Evolutionary conservation across 2,329 filamentous ascomycete genomes (phyloP).

Genomic region (Exophiala mesophila): DNA sequence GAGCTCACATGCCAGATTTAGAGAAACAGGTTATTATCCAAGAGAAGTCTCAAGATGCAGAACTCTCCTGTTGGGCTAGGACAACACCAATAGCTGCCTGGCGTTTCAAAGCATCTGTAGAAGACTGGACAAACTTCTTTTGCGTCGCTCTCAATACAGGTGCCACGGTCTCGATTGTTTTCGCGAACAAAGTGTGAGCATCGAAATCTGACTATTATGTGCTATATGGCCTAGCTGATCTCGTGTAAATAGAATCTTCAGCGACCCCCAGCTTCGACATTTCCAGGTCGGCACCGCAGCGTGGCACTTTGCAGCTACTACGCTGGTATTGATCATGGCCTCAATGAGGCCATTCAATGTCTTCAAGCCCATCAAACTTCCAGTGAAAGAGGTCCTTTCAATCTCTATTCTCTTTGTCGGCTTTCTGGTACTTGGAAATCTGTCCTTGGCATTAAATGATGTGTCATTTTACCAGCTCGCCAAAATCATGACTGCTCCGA

Average conservation of each 20-base stretch:
- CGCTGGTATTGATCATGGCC: conserved; percentile 3
- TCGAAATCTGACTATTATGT: too few species aligned
- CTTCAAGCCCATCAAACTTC: conserved; percentile 6
- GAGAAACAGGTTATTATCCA: too few species aligned
- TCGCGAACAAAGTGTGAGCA: conserved; percentile 12
- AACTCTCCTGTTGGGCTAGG: too few species aligned
- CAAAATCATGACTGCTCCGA: conserved; percentile 17
- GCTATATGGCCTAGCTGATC: too few species aligned
- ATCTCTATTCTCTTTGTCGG: conserved; percentile 10
- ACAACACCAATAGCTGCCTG: too few species aligned
- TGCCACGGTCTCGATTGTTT: conserved; percentile 8
- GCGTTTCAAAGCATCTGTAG: too few species aligned
- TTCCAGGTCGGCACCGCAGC: conserved; percentile 8
- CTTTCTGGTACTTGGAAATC: conserved; percentile 13
- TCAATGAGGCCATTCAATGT: conserved; percentile 2
- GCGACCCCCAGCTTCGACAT: conserved; percentile 10
- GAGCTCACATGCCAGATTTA: too few species aligned
- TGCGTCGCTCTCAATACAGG: conserved; percentile 6
- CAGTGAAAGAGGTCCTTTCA: conserved; percentile 6
- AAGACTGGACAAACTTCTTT: too few species aligned
- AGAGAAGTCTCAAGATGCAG: too few species aligned
- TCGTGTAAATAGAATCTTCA: conserved; percentile 6
- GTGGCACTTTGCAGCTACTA: conserved; percentile 13
- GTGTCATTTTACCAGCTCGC: conserved; percentile 14
- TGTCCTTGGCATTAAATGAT: conserved; percentile 12